phyloP scores from a whole-genome alignment of 108 stramenopile genomes.

The Aureococcus anophagefferens region DNA sequence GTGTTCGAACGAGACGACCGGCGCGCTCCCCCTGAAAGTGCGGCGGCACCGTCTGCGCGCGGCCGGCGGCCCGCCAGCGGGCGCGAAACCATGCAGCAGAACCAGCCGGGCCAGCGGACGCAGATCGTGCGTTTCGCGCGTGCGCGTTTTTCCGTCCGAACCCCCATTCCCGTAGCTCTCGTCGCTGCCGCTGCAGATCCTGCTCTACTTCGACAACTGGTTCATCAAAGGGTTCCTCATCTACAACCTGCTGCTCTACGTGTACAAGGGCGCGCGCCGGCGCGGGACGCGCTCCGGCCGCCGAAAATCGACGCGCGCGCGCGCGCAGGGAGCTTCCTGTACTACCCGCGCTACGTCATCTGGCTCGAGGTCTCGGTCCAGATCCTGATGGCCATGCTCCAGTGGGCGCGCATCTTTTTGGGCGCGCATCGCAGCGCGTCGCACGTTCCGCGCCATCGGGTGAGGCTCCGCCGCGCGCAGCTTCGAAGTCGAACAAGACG shows the following conservation, averaged over 20 bases:
- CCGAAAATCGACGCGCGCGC: not conserved
- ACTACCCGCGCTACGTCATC: conserved; percentile 1
- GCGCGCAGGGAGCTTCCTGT: not conserved
- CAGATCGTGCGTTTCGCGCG: too few species aligned
- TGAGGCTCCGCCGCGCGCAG: not conserved
- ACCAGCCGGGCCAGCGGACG: too few species aligned
- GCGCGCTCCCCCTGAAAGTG: too few species aligned
- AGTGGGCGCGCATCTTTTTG: conserved; percentile 9
- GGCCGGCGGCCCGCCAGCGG: too few species aligned
- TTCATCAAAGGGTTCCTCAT: not conserved
- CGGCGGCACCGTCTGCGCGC: too few species aligned
- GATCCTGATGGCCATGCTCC: not conserved
- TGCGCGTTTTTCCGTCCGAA: too few species aligned
- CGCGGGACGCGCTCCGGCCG: not conserved
- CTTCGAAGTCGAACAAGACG: conserved; percentile 10
- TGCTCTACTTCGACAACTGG: conserved; percentile 4
- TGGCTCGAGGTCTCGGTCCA: not conserved
- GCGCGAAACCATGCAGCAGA: too few species aligned
- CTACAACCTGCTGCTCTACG: not conserved
- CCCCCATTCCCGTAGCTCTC: conserved; percentile 2
- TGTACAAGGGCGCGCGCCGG: conserved; percentile 13
- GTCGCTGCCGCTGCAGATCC: conserved; percentile 11
- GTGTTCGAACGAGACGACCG: too few species aligned
- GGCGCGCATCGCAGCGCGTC: too few species aligned
- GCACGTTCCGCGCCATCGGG: too few species aligned